Evolutionary conservation across 768 basidiomycete species (phyloP), one percentile per base, ranked within the genome.

Genomic region (Cubamyces sp.): DNA sequence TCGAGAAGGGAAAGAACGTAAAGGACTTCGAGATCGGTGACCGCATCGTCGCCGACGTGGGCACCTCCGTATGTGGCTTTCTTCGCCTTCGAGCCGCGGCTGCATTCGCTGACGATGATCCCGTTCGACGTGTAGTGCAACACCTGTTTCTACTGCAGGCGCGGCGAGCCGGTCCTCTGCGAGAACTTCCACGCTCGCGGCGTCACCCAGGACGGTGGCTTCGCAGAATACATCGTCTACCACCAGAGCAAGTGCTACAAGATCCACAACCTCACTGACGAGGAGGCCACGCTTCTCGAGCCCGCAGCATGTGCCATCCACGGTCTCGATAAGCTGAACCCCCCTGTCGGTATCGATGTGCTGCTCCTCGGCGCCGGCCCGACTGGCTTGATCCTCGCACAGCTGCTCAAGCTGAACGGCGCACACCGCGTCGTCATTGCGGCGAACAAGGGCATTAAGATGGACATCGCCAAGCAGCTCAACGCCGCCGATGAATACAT

Each of bases 291-390:
- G 3, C 84, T 96, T 21, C 81, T 95, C 37, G 94, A 96, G 71
- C 94, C 94, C 34, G 91, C 93, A 3, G 88, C 94, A 9, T 96
- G 94, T 66, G 94, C 94, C 28, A 85, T 96, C 57, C 94, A 96
- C 72, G 94, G 94, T 4, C 85, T 95, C 51, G 94, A 96, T 75
- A 92, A 93, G 74, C 84, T 96, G 59, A 84, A 81, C 63, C 87
- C 91, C 3, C 85, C 88, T 2, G 91, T 94, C 64, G 94, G 94
- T 25, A 79, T 90, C 46, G 92, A 94, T 54, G 93, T 91, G 28
- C 84, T 96, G 53, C 78, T 96, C 34, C 81, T 95, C 48, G 94
- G 94, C 54, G 90, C 94, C 14, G 94, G 94, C 19, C 93, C 94
- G 0, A 96, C 94, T 5, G 90, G 94, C 19, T 81, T 96, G 28